Conservation (phyloP, 169 alveolate genomes). For the Plasmodium vivax region DNA sequence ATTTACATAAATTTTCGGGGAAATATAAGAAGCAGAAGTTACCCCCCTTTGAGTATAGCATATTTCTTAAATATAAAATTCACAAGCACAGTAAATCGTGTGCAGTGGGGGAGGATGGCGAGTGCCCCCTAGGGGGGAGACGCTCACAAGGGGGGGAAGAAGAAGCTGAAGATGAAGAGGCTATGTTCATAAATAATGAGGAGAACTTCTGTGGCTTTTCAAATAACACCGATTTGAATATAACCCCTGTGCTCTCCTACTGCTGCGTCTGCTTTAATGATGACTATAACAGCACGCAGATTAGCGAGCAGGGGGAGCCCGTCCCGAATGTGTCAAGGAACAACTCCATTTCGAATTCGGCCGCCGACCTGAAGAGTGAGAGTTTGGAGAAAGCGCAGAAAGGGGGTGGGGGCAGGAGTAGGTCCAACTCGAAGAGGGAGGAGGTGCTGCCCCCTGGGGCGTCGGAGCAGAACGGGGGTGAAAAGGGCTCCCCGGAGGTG, state of each 20-base stretch:
- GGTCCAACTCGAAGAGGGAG: neutral
- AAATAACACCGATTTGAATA: constrained; percentile 53
- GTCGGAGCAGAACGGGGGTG: neutral
- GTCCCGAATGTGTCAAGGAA: neutral
- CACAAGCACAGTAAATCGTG: neutral
- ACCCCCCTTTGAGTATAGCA: constrained; percentile 57
- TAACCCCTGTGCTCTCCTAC: constrained; percentile 40
- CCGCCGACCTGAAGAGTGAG: neutral
- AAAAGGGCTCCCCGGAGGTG: neutral
- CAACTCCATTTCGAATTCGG: neutral
- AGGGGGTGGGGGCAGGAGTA: neutral
- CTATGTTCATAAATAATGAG: constrained; percentile 16
- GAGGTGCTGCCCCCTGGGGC: neutral
- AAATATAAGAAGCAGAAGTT: constrained; percentile 47
- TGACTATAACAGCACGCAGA: constrained; percentile 54
- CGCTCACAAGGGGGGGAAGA: neutral
- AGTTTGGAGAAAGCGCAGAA: neutral
- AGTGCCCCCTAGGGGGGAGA: neutral
- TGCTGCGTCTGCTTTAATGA: constrained; percentile 66
- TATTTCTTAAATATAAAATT: constrained; percentile 33
- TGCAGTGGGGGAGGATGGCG: neutral
- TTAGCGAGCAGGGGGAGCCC: constrained; percentile 23
- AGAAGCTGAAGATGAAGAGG: neutral
- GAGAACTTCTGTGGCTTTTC: constrained; percentile 70
- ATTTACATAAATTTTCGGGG: constrained; percentile 38